Base-by-base conservation (phyloP, 768 basidiomycete genomes). In the Antrodiella citrinella region DNA sequence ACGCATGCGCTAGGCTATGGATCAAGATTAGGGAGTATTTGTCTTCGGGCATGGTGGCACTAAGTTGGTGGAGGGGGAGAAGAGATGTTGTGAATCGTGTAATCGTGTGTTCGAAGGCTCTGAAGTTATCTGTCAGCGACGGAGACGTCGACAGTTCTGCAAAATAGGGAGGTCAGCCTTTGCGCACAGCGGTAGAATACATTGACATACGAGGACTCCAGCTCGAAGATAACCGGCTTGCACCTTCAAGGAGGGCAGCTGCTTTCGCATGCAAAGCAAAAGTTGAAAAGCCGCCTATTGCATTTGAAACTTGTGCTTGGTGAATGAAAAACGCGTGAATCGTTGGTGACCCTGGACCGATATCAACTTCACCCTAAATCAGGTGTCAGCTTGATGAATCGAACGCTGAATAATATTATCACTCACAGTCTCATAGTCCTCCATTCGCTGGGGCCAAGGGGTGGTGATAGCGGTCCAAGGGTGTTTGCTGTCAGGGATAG, bases 391-490 rank as follows among this genome's bases (percentile, higher is more conserved):
- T 47, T 20, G n/a, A n/a, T n/a, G n/a, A n/a, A n/a, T n/a, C n/a
- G n/a, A 30, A 35, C 11, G 41, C 53, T 30, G 12, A 13, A 46
- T 26, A 23, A 15, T n/a, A 7, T 7, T 7, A 15, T 3, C n/a
- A 66, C 77, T 63, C 63, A 84, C 88, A 45, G 75, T 70, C 66
- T 83, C 80, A 56, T 90, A 90, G 53, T 85, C 82, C 53, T 80
- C 73, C 63, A 85, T 75, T 45, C 75, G 70, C 62, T 86, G 80
- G 18, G 88, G 86, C 86, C 86, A 91, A 11, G 86, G 85, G 59
- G 82, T 81, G 54, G 73, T 76, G 55, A 89, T 82, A 18, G 82
- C 71, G 41, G 77, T 71, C 56, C 70, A 75, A 10, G 75, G 69
- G 49, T 79, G 74, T 26, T 73, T 69, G 45, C 78, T 77, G 55